Conservation (phyloP, 176 grass and related monocot genomes). For the Elymus sibiricus region DNA sequence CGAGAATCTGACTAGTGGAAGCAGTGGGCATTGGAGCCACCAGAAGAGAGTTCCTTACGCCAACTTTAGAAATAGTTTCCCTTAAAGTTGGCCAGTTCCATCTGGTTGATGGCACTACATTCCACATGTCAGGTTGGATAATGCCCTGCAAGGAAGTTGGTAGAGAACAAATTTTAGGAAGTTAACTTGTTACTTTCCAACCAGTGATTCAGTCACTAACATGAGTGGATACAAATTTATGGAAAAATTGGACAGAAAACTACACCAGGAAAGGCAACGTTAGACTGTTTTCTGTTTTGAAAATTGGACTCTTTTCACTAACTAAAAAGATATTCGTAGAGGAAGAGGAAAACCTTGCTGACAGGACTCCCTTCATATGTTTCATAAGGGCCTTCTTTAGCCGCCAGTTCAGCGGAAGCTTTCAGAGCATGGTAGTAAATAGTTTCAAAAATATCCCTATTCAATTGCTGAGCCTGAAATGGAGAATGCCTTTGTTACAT, state of each 20-base stretch:
- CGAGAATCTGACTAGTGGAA: constrained; percentile 99
- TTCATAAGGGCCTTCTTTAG: constrained; percentile 87
- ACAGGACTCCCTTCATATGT: constrained; percentile 86
- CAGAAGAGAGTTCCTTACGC: constrained; percentile 93
- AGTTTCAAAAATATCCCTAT: constrained; percentile 94
- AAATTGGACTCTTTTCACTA: background rate
- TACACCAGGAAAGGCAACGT: background rate
- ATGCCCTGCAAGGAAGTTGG: constrained; percentile 50
- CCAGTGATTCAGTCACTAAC: background rate
- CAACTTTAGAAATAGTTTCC: constrained; percentile 71
- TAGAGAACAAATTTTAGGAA: background rate
- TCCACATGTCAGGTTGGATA: constrained; percentile 98
- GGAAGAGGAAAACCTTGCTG: constrained; percentile 73
- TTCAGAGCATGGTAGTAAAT: constrained; percentile 85
- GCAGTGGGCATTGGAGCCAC: constrained; percentile 99
- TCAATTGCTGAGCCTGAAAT: constrained; percentile 85
- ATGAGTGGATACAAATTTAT: background rate
- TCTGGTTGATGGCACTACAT: constrained; percentile 60
- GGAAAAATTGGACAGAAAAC: background rate
- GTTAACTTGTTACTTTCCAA: background rate
- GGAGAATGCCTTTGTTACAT: constrained; percentile 12
- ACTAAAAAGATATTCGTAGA: constrained; percentile 17
- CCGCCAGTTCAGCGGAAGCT: constrained; percentile 81
- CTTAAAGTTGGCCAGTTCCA: constrained; percentile 83
- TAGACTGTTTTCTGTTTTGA: background rate